phyloP scores from a whole-genome alignment of 345 rosid genomes.

The Geranium brycei region DNA sequence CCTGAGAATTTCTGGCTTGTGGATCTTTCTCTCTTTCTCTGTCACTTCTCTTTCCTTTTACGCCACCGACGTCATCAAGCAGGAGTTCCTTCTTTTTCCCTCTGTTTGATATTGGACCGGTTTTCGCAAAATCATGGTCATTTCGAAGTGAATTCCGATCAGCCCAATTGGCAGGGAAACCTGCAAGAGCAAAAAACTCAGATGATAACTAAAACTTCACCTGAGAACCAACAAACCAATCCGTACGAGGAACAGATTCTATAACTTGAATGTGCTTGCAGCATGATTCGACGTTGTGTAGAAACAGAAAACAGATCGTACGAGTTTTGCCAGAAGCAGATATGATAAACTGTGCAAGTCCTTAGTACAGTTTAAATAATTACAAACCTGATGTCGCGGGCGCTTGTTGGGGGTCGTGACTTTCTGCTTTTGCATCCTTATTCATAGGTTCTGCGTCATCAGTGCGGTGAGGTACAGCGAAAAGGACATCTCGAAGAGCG shows the following conservation, averaged over 20 bases:
- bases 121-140: slow-evolving; percentile 26
- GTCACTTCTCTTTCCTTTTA: slow-evolving; percentile 53
- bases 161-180: neutral
- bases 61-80: slow-evolving; percentile 40
- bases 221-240: neutral
- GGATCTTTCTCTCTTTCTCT: slow-evolving; percentile 31
- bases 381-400: slow-evolving; percentile 23
- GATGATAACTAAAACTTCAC: neutral
- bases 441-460: slow-evolving; percentile 5
- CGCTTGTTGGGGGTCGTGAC: slow-evolving; percentile 8
- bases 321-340: no score
- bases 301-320: no score
- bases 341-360: no score
- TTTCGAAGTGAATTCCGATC: neutral
- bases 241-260: no score
- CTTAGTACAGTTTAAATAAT: neutral
- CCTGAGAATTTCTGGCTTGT: slow-evolving; percentile 11
- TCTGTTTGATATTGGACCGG: slow-evolving; percentile 27
- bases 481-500: slow-evolving; percentile 31
- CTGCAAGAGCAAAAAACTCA: neutral
- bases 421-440: slow-evolving; percentile 9
- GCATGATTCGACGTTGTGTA: no score
- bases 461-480: slow-evolving; percentile 17
- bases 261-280: no score
- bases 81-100: slow-evolving; percentile 46